These are phyloP conservation scores for Globisporangium acanthophoron DNA, from an alignment of 352 stramenopile genomes.

Conservation along the genomic window DNA sequence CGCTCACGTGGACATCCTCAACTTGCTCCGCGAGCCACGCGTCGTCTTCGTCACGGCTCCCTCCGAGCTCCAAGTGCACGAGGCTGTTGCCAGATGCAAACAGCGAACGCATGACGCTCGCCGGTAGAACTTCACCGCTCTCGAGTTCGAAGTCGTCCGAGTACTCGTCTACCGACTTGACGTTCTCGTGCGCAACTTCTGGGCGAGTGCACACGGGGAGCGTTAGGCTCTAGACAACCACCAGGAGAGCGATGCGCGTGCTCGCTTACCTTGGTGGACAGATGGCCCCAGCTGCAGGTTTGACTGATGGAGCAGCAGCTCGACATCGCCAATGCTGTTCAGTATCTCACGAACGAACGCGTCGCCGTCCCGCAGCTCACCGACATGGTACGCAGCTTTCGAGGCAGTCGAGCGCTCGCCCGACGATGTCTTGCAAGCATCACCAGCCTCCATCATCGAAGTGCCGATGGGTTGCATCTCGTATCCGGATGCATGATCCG, in stretches of 20 bases:
- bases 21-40: background rate
- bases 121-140: background rate
- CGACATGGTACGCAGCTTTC: background rate
- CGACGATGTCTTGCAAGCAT: background rate
- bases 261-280: background rate
- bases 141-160: constrained; percentile 14
- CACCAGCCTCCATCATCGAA: background rate
- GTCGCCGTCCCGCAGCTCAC: constrained; percentile 21
- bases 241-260: background rate
- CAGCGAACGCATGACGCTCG: constrained; percentile 10
- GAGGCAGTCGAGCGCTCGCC: background rate
- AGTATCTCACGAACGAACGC: constrained; percentile 60
- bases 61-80: background rate
- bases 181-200: background rate
- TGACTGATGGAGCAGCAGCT: constrained; percentile 44
- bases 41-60: background rate
- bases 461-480: background rate
- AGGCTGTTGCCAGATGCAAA: constrained; percentile 1
- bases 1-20: constrained; percentile 26
- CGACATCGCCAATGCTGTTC: constrained; percentile 50
- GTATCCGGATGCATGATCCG: background rate
- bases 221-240: background rate
- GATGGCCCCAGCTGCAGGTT: constrained; percentile 4
- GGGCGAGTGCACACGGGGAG: background rate
- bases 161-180: constrained; percentile 6